Evolutionary conservation across 2,329 filamentous ascomycete species (phyloP).

Genomic region (Fusarium foetens): DNA sequence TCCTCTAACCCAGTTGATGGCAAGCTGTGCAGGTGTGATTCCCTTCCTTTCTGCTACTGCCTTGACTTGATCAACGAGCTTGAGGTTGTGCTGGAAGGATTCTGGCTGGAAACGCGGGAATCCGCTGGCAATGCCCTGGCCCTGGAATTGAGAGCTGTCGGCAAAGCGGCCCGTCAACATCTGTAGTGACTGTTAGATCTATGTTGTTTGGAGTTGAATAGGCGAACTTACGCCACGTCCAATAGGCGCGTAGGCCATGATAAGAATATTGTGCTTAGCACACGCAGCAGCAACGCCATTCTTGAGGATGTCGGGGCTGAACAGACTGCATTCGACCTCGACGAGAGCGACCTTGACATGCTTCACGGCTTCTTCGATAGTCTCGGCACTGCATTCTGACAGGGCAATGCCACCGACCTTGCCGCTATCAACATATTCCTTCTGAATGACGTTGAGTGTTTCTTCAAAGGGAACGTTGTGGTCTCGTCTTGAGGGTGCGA

Average conservation of each 20-base stretch:
- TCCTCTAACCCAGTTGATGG: constrained; percentile 70
- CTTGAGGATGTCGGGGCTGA: constrained; percentile 57
- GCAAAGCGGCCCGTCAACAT: constrained; percentile 46
- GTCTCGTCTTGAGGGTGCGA: constrained; percentile 68
- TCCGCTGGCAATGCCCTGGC: constrained; percentile 30
- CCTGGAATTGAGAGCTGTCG: constrained; percentile 39
- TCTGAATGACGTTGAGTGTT: constrained; percentile 55
- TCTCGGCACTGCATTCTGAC: constrained; percentile 62
- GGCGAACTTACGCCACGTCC: constrained; percentile 60
- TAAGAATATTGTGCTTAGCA: constrained; percentile 71
- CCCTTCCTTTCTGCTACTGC: constrained; percentile 68
- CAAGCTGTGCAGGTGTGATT: constrained; percentile 71
- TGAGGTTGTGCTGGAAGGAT: constrained; percentile 71
- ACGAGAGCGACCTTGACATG: constrained; percentile 58
- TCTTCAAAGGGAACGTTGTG: constrained; percentile 56
- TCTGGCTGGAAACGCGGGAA: constrained; percentile 70
- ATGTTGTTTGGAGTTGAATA: not conserved
- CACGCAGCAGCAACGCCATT: constrained; percentile 66
- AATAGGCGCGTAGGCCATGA: constrained; percentile 78
- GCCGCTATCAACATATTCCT: constrained; percentile 62
- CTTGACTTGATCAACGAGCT: constrained; percentile 68
- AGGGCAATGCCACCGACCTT: constrained; percentile 62
- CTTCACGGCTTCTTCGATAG: constrained; percentile 60
- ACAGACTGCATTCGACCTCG: constrained; percentile 66
- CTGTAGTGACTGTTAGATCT: constrained; percentile 33